Conservation (phyloP, 805 yeast species). For the Kregervanrija pseudodelftensis region DNA sequence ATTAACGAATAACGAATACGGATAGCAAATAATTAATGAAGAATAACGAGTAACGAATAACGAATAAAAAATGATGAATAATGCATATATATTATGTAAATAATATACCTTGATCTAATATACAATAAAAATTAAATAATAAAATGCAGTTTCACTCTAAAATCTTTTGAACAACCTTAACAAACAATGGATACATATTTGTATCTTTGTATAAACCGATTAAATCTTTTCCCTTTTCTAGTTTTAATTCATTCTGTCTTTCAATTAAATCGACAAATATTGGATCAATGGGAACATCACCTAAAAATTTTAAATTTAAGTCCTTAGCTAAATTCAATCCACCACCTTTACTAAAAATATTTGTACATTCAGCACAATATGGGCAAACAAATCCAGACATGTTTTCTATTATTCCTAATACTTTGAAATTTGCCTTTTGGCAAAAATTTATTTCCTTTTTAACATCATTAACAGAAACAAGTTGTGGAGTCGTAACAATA, state of each 20-base stretch:
- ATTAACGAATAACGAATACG: too few species aligned
- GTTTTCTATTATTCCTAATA: constrained; percentile 87
- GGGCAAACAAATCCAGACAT: constrained; percentile 98
- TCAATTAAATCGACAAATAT: constrained; percentile 85
- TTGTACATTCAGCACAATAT: constrained; percentile 83
- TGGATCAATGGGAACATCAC: constrained; percentile 91
- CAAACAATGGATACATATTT: constrained; percentile 37
- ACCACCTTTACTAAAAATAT: constrained; percentile 91
- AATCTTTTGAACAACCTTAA: constrained; percentile 35
- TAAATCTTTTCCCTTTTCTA: constrained; percentile 28
- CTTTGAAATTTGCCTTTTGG: constrained; percentile 67
- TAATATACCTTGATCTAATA: background rate
- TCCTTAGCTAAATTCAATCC: constrained; percentile 66
- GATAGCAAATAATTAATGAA: too few species aligned
- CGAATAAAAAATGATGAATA: too few species aligned
- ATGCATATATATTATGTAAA: too few species aligned
- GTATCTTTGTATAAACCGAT: constrained; percentile 31
- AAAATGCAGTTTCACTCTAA: constrained; percentile 11
- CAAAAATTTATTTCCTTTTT: constrained; percentile 91
- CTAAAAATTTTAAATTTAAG: constrained; percentile 61
- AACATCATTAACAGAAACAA: constrained; percentile 89
- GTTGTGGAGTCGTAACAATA: constrained; percentile 94
- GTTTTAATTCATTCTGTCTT: constrained; percentile 57
- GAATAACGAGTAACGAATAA: too few species aligned
- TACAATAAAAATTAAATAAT: background rate